Evolutionary conservation across 1,139 yeast genomes (phyloP), one percentile per base, ranked within the genome.

Genomic region (Hyphopichia fennica): DNA sequence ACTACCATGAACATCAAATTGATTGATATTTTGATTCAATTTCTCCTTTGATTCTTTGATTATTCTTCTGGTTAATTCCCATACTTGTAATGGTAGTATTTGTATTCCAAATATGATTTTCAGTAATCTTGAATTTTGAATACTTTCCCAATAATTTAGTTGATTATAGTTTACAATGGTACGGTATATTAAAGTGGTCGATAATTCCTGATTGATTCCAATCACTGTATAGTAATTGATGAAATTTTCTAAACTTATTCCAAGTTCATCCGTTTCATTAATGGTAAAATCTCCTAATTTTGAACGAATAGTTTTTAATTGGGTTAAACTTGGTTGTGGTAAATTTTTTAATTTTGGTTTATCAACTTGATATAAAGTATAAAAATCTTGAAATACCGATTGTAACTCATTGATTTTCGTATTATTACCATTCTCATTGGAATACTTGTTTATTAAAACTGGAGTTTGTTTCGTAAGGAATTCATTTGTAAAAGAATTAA

Each of bases 61-160:
- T 16, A 58, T 47, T 10, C 45, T 36, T 20, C 34, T 36, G 8
- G 47, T 48, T 22, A 60, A 51, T 5, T 51, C 45, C 37, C 45
- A 57, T 3, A 60, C 13, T 34, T 53, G 58, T 6, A 49, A 23
- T 1, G 78, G 78, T 9, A 60, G 45, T 3, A 63, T 60, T 47
- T 72, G 77, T 3, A 70, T 47, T 20, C 65, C 63, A 48, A 67
- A 72, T 11, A 67, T 45, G 30, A 58, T 32, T 46, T 68, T 70
- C 33, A 53, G 53, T 22, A 53, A 36, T 6, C 52, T 41, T 14
- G 73, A 67, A 30, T 52, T 49, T 33, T 55, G 49, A 35, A 72
- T 43, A 5, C 54, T 54, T 20, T 58, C 57, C 77, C 77, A 72
- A 47, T 72, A 72, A 6, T 58, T 57, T 46, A 63, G 52, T 43